Conservation (phyloP, 352 stramenopile species). For the Phytopythium aichiense region DNA sequence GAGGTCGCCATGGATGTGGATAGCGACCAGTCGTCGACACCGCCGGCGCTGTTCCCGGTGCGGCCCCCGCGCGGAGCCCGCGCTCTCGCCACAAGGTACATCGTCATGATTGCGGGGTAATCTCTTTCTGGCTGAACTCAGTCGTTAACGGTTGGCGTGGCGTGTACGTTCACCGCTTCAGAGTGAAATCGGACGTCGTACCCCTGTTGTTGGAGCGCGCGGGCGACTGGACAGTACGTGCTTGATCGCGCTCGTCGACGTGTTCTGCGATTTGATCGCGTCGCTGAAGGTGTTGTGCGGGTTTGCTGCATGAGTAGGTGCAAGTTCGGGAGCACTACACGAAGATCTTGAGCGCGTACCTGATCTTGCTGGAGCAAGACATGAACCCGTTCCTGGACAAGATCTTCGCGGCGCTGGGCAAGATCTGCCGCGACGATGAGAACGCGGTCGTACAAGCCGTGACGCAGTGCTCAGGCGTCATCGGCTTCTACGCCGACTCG, state of each 20-base stretch:
- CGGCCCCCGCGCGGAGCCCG: slow-evolving; percentile 44
- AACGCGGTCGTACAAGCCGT: slow-evolving; percentile 54
- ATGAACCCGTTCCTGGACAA: slow-evolving; percentile 75
- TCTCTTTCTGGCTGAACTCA: background rate
- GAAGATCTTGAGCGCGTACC: slow-evolving; percentile 57
- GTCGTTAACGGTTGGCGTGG: background rate
- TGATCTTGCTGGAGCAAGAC: slow-evolving; percentile 59
- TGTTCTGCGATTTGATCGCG: background rate
- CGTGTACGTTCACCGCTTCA: slow-evolving; percentile 5
- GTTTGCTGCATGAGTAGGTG: slow-evolving; percentile 18
- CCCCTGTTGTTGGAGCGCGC: slow-evolving; percentile 64
- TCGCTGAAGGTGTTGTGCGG: background rate
- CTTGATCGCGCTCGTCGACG: background rate
- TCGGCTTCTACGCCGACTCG: slow-evolving; percentile 68
- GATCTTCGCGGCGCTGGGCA: slow-evolving; percentile 64
- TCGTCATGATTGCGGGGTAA: background rate
- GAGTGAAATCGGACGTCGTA: slow-evolving; percentile 43
- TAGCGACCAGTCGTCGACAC: slow-evolving; percentile 12
- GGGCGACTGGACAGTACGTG: slow-evolving; percentile 62
- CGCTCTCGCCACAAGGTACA: slow-evolving; percentile 36
- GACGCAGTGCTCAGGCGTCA: slow-evolving; percentile 51
- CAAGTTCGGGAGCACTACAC: slow-evolving; percentile 74
- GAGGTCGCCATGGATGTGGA: slow-evolving; percentile 34
- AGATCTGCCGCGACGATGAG: slow-evolving; percentile 77
- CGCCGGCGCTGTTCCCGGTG: slow-evolving; percentile 44